Conservation (phyloP, 1,284 basidiomycete genomes). For the Cerioporus squamosus region DNA sequence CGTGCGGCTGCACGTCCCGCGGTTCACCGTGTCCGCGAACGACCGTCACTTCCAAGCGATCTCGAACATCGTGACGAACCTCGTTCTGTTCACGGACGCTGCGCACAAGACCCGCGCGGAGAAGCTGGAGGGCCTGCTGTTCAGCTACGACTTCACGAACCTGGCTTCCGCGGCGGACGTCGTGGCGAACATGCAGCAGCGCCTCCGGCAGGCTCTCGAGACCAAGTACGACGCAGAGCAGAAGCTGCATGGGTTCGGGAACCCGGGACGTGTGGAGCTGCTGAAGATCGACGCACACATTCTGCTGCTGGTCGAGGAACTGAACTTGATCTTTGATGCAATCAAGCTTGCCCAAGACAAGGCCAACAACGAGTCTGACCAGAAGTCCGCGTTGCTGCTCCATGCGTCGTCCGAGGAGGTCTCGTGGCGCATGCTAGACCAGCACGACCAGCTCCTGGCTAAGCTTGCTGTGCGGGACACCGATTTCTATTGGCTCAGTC, state of each 20-base stretch:
- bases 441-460: constrained; percentile 75
- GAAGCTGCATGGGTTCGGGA: constrained; percentile 42
- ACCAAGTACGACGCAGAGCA: constrained; percentile 57
- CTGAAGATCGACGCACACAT: constrained; percentile 81
- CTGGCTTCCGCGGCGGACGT: constrained; percentile 69
- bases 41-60: constrained; percentile 87
- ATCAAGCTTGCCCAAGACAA: constrained; percentile 84
- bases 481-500: constrained; percentile 85
- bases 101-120: constrained; percentile 79
- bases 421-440: constrained; percentile 93
- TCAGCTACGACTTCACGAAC: constrained; percentile 92
- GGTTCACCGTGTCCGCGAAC: constrained; percentile 89
- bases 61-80: constrained; percentile 87
- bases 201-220: constrained; percentile 73
- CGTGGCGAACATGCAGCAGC: constrained; percentile 76
- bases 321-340: constrained; percentile 89
- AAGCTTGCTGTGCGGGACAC: constrained; percentile 86
- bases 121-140: constrained; percentile 83
- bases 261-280: constrained; percentile 57
- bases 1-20: constrained; percentile 80
- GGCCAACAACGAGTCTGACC: constrained; percentile 70
- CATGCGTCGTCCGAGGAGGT: constrained; percentile 87
- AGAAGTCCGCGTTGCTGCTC: constrained; percentile 83
- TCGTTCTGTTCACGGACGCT: constrained; percentile 89
- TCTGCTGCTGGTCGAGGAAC: constrained; percentile 77